phyloP scores from a whole-genome alignment of 179 eudicot genomes.

The Drosera spatulata region DNA sequence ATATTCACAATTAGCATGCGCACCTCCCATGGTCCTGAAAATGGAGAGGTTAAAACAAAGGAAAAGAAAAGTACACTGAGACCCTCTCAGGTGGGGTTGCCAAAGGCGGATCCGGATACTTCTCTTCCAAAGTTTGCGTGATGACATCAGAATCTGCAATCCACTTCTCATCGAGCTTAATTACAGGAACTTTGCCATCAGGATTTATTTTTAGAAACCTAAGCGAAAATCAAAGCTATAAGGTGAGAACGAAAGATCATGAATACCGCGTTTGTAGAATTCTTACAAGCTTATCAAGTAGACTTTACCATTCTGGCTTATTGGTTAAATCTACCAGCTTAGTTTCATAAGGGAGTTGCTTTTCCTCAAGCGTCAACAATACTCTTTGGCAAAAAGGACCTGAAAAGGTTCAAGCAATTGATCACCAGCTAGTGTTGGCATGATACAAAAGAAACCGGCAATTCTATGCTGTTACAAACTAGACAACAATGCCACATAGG shows the following conservation, averaged over 20 bases:
- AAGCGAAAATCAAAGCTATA: background rate
- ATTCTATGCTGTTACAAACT: no score
- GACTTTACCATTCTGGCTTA: constrained; percentile 73
- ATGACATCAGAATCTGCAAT: constrained; percentile 88
- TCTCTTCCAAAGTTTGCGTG: constrained; percentile 64
- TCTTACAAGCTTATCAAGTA: background rate
- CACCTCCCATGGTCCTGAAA: no score
- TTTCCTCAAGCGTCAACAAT: constrained; percentile 83
- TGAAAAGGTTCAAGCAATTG: constrained; percentile 11
- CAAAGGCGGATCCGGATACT: constrained; percentile 74
- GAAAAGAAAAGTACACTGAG: constrained; percentile 42
- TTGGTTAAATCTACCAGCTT: constrained; percentile 66
- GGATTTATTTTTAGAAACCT: constrained; percentile 78
- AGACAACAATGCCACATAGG: no score
- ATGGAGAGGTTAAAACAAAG: background rate
- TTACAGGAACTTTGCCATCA: constrained; percentile 87
- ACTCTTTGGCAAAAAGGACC: constrained; percentile 96
- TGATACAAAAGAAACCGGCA: no score
- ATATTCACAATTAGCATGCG: no score
- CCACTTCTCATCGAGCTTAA: constrained; percentile 89
- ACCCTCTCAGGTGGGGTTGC: constrained; percentile 74
- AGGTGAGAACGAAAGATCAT: background rate
- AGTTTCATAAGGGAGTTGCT: constrained; percentile 74
- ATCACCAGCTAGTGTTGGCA: no score
- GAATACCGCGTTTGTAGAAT: background rate